These are phyloP conservation scores for Trichosanthes truncata DNA, from an alignment of 306 rosid species.

Conservation along the genomic window DNA sequence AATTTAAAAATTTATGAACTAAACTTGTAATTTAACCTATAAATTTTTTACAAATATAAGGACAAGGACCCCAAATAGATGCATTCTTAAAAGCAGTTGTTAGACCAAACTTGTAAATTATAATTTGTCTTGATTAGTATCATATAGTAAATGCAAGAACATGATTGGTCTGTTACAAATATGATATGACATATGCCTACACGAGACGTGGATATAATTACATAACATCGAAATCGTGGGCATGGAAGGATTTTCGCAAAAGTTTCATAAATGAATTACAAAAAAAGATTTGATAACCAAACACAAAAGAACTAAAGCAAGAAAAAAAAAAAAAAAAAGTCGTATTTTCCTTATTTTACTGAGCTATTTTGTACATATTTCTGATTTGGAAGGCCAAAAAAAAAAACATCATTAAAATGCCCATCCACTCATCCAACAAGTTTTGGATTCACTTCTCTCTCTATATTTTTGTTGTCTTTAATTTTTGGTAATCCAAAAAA, in stretches of 20 bases:
- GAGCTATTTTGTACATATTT: neutral
- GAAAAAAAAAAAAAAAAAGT: no score
- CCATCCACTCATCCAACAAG: neutral
- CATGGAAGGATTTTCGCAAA: neutral
- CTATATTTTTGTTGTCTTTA: neutral
- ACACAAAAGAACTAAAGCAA: no score
- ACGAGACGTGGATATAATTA: no score
- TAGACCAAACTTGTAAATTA: neutral
- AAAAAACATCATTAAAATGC: neutral
- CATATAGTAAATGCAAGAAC: neutral
- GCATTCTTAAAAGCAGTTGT: no score
- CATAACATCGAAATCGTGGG: neutral
- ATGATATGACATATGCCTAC: neutral
- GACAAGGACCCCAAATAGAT: no score
- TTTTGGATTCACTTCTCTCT: neutral
- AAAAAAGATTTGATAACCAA: no score
- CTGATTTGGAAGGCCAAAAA: neutral
- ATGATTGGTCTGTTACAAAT: neutral
- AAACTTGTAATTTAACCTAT: no score
- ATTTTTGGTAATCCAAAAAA: neutral
- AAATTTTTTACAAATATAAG: no score
- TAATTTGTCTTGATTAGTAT: no score
- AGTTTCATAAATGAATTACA: neutral
- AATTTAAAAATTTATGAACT: no score
- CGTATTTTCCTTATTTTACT: no score